Evolutionary conservation across 1,284 basidiomycete genomes (phyloP), one percentile per base, ranked within the genome.

Genomic region (Cutaneotrichosporon cyanovorans): DNA sequence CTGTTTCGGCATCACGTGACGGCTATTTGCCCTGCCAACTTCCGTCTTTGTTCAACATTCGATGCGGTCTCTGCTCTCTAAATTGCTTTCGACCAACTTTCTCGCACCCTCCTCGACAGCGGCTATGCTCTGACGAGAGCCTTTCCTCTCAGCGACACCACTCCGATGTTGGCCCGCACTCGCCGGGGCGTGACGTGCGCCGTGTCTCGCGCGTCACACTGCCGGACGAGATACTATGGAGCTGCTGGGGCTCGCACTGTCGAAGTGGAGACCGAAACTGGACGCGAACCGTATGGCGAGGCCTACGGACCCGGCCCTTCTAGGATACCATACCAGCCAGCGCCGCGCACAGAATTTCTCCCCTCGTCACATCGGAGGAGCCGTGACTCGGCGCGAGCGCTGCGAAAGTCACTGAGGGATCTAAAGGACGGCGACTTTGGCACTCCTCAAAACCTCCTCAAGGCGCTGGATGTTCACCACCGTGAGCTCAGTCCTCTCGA

Each of bases 231-330:
- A 16, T 30, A 41, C 48, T 9, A 33, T 37, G n/a, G 38, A n/a
- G 21, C 46, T 12, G 34, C 23, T 5, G 15, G 40, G 14, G 18
- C 20, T 2, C 42, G 43, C 10, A 25, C 37, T 30, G 44, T 48
- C 18, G 32, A 33, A 9, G 19, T 23, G 15, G 18, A 12, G 15
- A 30, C 25, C 16, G 50, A 28, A 11, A 28, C 23, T 19, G 28
- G 21, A 5, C 22, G 30, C 8, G 56, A 51, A 15, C 62, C 57
- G 2, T 67, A 57, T 31, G 65, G 65, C 0, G 48, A 52, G 12
- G 59, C 50, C 12, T 67, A 64, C 35, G 65, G 65, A 5, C 59
- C 65, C 19, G 63, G 65, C 4, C 65, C 65, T 2, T 67, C 65
- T 2, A 38, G 62, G 11, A 20, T 62, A 7, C 63, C 65, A 5